Base-by-base conservation (phyloP, 352 stramenopile species). In the Phytophthora idaei region DNA sequence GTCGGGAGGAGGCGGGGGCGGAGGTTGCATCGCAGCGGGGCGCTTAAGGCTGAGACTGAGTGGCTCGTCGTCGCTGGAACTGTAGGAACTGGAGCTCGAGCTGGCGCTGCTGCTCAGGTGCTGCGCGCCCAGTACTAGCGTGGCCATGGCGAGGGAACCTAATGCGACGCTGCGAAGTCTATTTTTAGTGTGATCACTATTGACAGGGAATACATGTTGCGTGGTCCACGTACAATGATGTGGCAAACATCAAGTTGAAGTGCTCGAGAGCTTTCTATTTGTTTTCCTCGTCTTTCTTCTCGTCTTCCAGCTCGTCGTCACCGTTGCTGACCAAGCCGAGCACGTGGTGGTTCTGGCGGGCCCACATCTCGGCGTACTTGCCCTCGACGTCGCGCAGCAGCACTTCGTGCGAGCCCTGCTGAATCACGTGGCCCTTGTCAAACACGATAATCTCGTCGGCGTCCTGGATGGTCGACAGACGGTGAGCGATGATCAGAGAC, bases 391-490 rank as follows among this genome's bases (percentile, higher is more conserved):
- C 67, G 32, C 75, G 73, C 69, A 98, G 73, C 34, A 98, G 74
- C 57, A 97, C 78, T 17, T 85, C 57, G 61, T 98, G 95, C 27
- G 81, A 94, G 21, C 95, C 95, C 37, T 90, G 69, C 66, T 98
- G 92, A n/a, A 93, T 74, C 25, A 98, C 81, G 17, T 69, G 59
- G 17, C 93, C 93, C 32, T 94, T 73, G 69, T 97, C 78, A 27
- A 98, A 82, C 9, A 98, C 93, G 69, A 97, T 77, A 69, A 98
- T 98, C 75, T 95, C 76, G 50, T 95, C 84, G 5, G 80, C 81
- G 49, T 91, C 69, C 68, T 93, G 78, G 52, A 95, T 91, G 15
- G 88, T 93, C 12, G 79, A 87, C 47, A 96, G 69, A n/a, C 89
- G 83, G 44, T 96, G 89, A 27, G 89, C 87, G 65, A 98, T 90